Evolutionary conservation across 495 filamentous ascomycete genomes (phyloP).

Genomic region (Haplographium delicatum): DNA sequence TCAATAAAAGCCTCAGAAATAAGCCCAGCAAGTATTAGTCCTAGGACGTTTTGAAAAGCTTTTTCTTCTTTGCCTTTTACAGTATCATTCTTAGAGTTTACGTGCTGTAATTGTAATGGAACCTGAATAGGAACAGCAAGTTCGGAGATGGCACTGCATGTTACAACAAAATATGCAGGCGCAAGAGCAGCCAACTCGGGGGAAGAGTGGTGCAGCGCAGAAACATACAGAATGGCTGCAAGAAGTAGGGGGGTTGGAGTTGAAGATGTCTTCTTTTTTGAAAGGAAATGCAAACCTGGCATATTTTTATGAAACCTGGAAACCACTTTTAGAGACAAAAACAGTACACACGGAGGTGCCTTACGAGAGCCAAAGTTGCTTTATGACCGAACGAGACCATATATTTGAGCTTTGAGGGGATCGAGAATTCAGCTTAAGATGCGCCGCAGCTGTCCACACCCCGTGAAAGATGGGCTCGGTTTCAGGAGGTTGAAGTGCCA

Average conservation of each 20-base stretch:
- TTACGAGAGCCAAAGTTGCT: slow-evolving; percentile 35
- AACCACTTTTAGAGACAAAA: not conserved
- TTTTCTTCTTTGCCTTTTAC: slow-evolving; percentile 11
- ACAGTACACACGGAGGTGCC: slow-evolving; percentile 2
- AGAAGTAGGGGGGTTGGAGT: slow-evolving; percentile 35
- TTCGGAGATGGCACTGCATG: slow-evolving; percentile 33
- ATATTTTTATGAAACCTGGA: slow-evolving; percentile 34
- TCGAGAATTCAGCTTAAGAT: slow-evolving; percentile 29
- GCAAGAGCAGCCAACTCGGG: slow-evolving; percentile 27
- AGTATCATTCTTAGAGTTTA: not conserved
- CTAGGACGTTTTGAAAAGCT: slow-evolving; percentile 35
- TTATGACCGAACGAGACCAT: slow-evolving; percentile 32
- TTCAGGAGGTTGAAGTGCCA: slow-evolving; percentile 1
- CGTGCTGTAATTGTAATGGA: not conserved
- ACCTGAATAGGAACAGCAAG: slow-evolving; percentile 23
- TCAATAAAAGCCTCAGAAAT: slow-evolving; percentile 36
- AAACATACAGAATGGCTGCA: slow-evolving; percentile 37
- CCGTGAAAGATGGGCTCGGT: slow-evolving; percentile 22
- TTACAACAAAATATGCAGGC: slow-evolving; percentile 32
- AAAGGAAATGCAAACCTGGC: slow-evolving; percentile 37
- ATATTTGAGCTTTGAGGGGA: slow-evolving; percentile 26
- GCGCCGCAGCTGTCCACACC: slow-evolving; percentile 29
- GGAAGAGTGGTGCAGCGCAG: slow-evolving; percentile 31
- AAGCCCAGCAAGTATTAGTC: slow-evolving; percentile 38
- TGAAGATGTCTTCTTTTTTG: slow-evolving; percentile 30